A percentile compares a stretch with the other conserved stretches of the same genome.
These are phyloP conservation scores for Tephrocybe sp. DNA, from an alignment of 768 basidiomycete genomes.

Conservation along the genomic window DNA sequence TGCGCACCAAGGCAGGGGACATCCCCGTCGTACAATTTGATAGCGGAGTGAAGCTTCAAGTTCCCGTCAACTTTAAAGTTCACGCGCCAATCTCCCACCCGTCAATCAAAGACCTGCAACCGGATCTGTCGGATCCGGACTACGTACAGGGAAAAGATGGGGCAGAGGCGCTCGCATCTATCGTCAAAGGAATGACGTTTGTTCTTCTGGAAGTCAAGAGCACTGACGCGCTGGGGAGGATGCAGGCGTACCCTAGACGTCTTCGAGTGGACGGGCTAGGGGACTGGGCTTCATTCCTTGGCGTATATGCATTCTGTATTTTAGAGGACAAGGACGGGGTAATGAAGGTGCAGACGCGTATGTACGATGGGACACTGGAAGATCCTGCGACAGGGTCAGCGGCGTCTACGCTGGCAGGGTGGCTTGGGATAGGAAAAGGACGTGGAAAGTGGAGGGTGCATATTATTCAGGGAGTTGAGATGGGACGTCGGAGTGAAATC, in stretches of 20 bases:
- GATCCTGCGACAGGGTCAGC: slow-evolving; percentile 48
- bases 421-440: slow-evolving; percentile 32
- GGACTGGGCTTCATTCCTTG: slow-evolving; percentile 37
- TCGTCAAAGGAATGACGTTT: slow-evolving; percentile 48
- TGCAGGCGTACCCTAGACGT: slow-evolving; percentile 25
- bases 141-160: slow-evolving; percentile 33
- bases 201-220: slow-evolving; percentile 34
- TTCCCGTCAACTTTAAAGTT: slow-evolving; percentile 40
- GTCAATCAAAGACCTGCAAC: slow-evolving; percentile 27
- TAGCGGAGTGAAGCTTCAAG: slow-evolving; percentile 30
- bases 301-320: slow-evolving; percentile 32
- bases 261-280: slow-evolving; percentile 28
- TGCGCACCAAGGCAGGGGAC: slow-evolving; percentile 39
- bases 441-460: slow-evolving; percentile 31
- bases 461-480: slow-evolving; percentile 43
- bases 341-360: slow-evolving; percentile 36
- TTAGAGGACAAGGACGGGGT: slow-evolving; percentile 26
- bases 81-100: slow-evolving; percentile 27
- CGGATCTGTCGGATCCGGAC: slow-evolving; percentile 25
- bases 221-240: slow-evolving; percentile 32
- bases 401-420: slow-evolving; percentile 40
- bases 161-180: slow-evolving; percentile 34
- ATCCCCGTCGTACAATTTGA: slow-evolving; percentile 31
- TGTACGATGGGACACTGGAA: slow-evolving; percentile 38
- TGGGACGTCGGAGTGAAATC: slow-evolving; percentile 43